Evolutionary conservation across 192 early-diverging fungal species (phyloP).

Genomic region (Endogone sp.): DNA sequence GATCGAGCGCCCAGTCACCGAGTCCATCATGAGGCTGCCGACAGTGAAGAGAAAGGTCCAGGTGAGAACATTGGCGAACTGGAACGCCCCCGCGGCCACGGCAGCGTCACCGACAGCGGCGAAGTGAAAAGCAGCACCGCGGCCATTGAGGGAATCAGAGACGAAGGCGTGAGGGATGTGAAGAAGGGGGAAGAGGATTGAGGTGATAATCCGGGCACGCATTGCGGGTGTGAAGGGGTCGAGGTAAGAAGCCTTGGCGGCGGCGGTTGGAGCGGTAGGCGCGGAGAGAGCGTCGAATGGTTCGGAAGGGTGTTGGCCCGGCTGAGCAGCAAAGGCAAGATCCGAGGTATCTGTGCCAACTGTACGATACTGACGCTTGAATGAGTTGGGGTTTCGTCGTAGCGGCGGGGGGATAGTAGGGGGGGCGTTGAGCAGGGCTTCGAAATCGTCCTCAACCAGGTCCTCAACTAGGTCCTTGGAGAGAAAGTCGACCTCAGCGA

Average conservation of each 20-base stretch:
- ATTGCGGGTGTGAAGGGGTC: neutral
- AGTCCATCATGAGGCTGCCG: neutral
- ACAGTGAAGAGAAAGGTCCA: neutral
- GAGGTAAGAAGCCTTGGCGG: neutral
- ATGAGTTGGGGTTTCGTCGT: too few species aligned
- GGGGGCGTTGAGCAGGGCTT: neutral
- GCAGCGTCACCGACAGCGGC: too few species aligned
- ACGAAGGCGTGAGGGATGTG: neutral
- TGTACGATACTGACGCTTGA: too few species aligned
- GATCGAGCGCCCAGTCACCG: neutral
- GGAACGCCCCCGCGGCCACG: too few species aligned
- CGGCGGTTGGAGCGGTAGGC: neutral
- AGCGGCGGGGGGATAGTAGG: too few species aligned
- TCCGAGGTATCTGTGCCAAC: neutral
- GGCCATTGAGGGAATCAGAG: neutral
- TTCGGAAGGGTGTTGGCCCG: neutral
- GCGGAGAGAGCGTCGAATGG: neutral
- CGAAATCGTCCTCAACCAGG: neutral
- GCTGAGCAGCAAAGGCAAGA: neutral
- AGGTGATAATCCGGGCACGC: neutral
- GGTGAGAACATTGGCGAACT: neutral
- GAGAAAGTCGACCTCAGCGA: neutral
- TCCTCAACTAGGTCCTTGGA: neutral
- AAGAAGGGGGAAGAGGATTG: neutral
- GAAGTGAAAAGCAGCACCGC: neutral